phyloP scores from a whole-genome alignment of 495 filamentous ascomycete genomes.

The Zalerion maritima region DNA sequence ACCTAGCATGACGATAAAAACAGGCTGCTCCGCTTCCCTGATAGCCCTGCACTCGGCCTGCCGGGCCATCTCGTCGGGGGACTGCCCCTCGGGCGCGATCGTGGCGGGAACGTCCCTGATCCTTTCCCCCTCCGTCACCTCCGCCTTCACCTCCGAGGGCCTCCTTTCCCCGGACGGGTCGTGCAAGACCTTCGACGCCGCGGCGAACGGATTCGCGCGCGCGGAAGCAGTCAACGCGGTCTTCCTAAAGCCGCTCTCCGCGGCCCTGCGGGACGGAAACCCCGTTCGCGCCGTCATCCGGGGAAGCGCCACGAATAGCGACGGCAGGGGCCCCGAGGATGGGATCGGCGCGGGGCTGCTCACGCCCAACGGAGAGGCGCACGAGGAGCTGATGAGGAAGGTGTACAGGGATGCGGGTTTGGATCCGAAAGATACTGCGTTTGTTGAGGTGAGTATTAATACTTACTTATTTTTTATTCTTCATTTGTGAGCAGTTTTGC shows the following conservation, averaged over 20 bases:
- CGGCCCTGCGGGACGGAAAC: conserved; percentile 37
- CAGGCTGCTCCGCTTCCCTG: conserved; percentile 37
- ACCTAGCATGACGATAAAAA: conserved; percentile 28
- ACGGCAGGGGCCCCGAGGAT: conserved; percentile 28
- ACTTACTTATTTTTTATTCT: not conserved
- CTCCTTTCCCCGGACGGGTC: conserved; percentile 18
- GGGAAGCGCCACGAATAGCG: conserved; percentile 37
- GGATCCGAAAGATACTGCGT: conserved; percentile 22
- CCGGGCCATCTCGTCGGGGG: too few species aligned
- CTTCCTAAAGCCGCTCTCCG: conserved; percentile 37
- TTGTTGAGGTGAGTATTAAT: conserved; percentile 11
- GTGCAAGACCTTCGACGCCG: conserved; percentile 25
- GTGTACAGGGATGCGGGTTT: conserved; percentile 28
- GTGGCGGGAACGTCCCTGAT: conserved; percentile 29
- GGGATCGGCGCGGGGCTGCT: conserved; percentile 29
- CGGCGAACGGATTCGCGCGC: conserved; percentile 27
- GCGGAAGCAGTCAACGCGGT: conserved; percentile 28
- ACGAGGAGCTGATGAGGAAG: conserved; percentile 30
- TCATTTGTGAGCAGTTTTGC: not conserved
- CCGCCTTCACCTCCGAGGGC: not conserved
- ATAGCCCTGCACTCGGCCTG: conserved; percentile 37
- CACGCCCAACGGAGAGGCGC: conserved; percentile 34
- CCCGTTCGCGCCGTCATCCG: conserved; percentile 42
- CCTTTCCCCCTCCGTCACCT: conserved; percentile 16
- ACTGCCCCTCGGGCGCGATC: conserved; percentile 26